Percentiles rank a stretch among this genome's conserved stretches.
These are phyloP conservation scores for Leishmania arabica DNA, from an alignment of 208 protist species.

Conservation along the genomic window DNA sequence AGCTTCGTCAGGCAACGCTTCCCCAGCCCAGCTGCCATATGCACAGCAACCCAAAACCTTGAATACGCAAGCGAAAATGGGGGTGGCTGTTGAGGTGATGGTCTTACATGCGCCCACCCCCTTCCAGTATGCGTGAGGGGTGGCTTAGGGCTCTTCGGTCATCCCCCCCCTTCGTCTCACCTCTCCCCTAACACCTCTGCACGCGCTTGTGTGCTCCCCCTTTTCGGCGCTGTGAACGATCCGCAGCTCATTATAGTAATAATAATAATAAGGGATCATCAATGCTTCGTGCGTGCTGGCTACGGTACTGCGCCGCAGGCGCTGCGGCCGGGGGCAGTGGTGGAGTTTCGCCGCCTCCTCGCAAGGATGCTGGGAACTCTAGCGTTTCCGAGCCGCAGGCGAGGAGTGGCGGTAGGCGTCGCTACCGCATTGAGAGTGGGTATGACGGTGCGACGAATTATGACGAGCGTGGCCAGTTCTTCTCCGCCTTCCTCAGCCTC, in stretches of 20 bases:
- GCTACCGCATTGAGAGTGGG: conserved; percentile 71
- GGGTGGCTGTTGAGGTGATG: not conserved
- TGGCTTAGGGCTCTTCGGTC: not conserved
- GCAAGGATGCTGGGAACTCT: not conserved
- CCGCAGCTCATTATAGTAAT: not conserved
- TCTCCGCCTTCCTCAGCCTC: conserved; percentile 79
- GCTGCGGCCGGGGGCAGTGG: conserved; percentile 11
- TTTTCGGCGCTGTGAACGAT: not conserved
- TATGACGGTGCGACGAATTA: conserved; percentile 65
- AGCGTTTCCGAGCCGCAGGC: not conserved
- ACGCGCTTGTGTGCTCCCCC: not conserved
- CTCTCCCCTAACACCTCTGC: not conserved
- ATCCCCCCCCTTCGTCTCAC: not conserved
- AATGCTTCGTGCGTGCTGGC: conserved; percentile 51
- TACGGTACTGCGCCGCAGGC: conserved; percentile 32
- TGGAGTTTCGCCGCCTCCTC: conserved; percentile 4
- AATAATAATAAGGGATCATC: not conserved
- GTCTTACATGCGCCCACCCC: not conserved
- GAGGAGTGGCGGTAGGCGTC: conserved; percentile 27
- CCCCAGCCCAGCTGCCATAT: not conserved
- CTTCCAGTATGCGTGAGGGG: not conserved
- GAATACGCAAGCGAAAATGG: not conserved
- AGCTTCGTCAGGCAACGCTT: not conserved
- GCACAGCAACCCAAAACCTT: not conserved
- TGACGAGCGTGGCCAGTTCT: conserved; percentile 85